Evolutionary conservation across 2,329 filamentous ascomycete genomes (phyloP), one percentile per base, ranked within the genome.

Genomic region (Venturia nashicola): DNA sequence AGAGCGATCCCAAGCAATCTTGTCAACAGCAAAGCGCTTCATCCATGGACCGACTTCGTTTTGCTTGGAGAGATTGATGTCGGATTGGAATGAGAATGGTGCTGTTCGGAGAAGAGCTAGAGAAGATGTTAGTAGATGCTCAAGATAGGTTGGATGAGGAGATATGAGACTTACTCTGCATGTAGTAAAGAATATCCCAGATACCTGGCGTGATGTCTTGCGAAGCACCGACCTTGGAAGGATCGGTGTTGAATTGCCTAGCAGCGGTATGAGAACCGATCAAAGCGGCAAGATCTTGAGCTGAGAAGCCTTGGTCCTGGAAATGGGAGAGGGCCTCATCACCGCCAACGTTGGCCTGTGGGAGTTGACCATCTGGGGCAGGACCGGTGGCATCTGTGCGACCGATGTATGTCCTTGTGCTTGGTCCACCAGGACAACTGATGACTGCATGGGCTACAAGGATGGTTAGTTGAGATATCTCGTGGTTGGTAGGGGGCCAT

Each of bases 221-320:
- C 5, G 65, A 34, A 7, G 32, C 64, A 23, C 64, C 64, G 27
- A 39, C 65, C 11, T 75, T 71, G 6, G 67, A 55, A 0, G 72
- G 65, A 67, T 82, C 76, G 62, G 78, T 75, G 65, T 77, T 77
- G 63, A 73, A 75, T 67, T 84, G 81, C 66, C 74, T 76, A 8
- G 78, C 76, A 8, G 77, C 73, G 3, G 78, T 78, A 70, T 85
- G 82, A 0, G 82, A 81, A 62, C 83, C 82, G 2, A 84, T 68
- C 1, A 85, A 77, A 1, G 82, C 81, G 2, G 80, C 77, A 3
- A 84, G 76, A 62, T 82, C 82, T 36, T 72, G 71, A 1, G 79
- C 71, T 9, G 71, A 72, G 71, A 84, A 79, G 2, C 80, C 80
- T 71, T 83, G 83, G 66, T 75, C 76, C 39, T 68, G 65, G 70